Conservation (phyloP, 805 yeast genomes). For the Candida patagonica region DNA sequence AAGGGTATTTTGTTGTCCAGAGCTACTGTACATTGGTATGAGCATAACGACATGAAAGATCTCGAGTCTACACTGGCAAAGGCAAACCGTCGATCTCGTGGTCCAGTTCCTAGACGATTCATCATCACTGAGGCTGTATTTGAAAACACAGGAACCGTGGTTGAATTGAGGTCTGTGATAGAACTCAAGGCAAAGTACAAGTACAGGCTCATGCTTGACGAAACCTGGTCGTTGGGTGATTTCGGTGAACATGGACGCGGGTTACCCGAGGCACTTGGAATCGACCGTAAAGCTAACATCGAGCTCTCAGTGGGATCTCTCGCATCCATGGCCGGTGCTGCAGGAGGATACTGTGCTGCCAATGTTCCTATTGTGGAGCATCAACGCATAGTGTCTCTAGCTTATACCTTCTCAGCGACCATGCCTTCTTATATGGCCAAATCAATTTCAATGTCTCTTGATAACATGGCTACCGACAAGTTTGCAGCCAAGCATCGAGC, state of each 20-base stretch:
- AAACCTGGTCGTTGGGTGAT: slow-evolving; percentile 76
- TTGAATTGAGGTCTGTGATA: slow-evolving; percentile 57
- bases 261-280: slow-evolving; percentile 58
- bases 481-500: neutral
- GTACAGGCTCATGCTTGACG: slow-evolving; percentile 82
- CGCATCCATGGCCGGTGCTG: slow-evolving; percentile 70
- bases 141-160: slow-evolving; percentile 71
- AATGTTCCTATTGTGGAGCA: slow-evolving; percentile 74
- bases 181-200: slow-evolving; percentile 74
- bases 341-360: slow-evolving; percentile 95
- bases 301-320: slow-evolving; percentile 83
- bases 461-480: slow-evolving; percentile 12
- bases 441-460: slow-evolving; percentile 18
- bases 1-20: slow-evolving; percentile 83
- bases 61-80: slow-evolving; percentile 47
- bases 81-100: slow-evolving; percentile 49
- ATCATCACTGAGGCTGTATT: slow-evolving; percentile 88
- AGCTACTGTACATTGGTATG: slow-evolving; percentile 71
- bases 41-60: slow-evolving; percentile 83
- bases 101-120: slow-evolving; percentile 80
- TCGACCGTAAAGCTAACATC: slow-evolving; percentile 53
- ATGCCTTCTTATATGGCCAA: slow-evolving; percentile 83
- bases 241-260: slow-evolving; percentile 84
- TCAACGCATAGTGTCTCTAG: slow-evolving; percentile 82
- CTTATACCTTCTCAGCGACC: slow-evolving; percentile 90